Evolutionary conservation across 2,329 filamentous ascomycete genomes (phyloP).

Genomic region (Hypomyces perniciosus): DNA sequence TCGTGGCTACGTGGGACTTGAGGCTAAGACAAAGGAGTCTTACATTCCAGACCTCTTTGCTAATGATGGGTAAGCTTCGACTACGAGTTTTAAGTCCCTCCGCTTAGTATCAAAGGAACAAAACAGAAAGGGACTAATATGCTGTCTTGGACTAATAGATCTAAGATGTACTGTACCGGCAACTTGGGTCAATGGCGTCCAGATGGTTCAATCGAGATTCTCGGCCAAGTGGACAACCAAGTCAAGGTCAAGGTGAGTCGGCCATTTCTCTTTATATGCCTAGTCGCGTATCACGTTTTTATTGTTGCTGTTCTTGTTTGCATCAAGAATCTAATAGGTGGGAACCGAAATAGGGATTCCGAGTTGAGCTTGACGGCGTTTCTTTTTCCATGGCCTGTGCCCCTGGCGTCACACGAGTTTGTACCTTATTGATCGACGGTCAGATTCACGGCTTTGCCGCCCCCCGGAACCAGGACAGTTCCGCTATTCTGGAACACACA

Average conservation of each 20-base stretch:
- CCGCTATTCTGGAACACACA: constrained; percentile 34
- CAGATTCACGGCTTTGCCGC: constrained; percentile 47
- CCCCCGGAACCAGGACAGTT: constrained; percentile 27
- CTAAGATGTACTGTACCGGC: constrained; percentile 54
- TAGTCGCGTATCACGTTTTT: too few species aligned
- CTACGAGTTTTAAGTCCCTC: too few species aligned
- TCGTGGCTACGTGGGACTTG: constrained; percentile 49
- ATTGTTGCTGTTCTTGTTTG: too few species aligned
- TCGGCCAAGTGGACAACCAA: constrained; percentile 55
- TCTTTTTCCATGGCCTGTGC: constrained; percentile 42
- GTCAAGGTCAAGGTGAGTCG: constrained; percentile 50
- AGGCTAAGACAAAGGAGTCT: constrained; percentile 42
- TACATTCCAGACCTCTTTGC: constrained; percentile 47
- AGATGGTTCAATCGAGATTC: constrained; percentile 48
- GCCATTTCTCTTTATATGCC: too few species aligned
- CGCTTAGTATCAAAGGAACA: neutral
- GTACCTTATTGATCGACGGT: constrained; percentile 41
- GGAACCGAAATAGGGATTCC: constrained; percentile 40
- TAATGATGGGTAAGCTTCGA: constrained; percentile 40
- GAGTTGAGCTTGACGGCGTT: constrained; percentile 55
- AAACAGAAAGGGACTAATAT: constrained; percentile 3
- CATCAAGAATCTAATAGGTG: too few species aligned
- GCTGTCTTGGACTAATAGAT: constrained; percentile 11
- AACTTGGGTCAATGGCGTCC: constrained; percentile 50
- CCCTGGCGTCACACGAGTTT: constrained; percentile 41